Conservation (phyloP, 129 eudicot genomes). For the Tagetes erecta region DNA sequence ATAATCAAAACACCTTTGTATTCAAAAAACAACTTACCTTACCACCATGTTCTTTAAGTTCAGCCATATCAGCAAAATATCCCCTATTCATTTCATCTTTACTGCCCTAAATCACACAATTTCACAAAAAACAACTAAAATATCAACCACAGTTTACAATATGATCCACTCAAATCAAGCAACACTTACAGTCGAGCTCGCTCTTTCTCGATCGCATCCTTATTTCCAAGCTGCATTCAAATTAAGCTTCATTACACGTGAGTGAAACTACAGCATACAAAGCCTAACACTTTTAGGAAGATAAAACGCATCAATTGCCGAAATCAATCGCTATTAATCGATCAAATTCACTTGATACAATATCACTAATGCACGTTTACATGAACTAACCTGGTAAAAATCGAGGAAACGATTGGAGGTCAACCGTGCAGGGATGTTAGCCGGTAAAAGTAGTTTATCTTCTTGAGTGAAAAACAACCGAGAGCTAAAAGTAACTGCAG, state of each 20-base stretch:
- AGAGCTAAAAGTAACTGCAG: conserved; percentile 30
- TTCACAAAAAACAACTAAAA: not conserved
- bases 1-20: not conserved
- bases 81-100: conserved; percentile 96
- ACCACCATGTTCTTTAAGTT: conserved; percentile 85
- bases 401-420: conserved; percentile 73
- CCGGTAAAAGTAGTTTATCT: conserved; percentile 29
- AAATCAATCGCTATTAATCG: not conserved
- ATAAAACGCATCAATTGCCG: not conserved
- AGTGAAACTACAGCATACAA: too few species aligned
- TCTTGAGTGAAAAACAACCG: conserved; percentile 26
- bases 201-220: conserved; percentile 78
- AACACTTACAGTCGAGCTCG: conserved; percentile 89
- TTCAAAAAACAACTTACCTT: conserved; percentile 53
- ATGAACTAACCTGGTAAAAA: conserved; percentile 55
- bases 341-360: not conserved
- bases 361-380: not conserved
- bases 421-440: conserved; percentile 50
- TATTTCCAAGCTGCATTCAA: conserved; percentile 62
- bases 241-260: too few species aligned
- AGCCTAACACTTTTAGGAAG: too few species aligned
- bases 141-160: conserved; percentile 28
- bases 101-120: conserved; percentile 69
- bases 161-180: conserved; percentile 5
- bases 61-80: conserved; percentile 85